Percentiles rank a stretch among this genome's conserved stretches.
These are phyloP conservation scores for Oryza rufipogon DNA, from an alignment of 176 grass and related monocot genomes.

Conservation along the genomic window DNA sequence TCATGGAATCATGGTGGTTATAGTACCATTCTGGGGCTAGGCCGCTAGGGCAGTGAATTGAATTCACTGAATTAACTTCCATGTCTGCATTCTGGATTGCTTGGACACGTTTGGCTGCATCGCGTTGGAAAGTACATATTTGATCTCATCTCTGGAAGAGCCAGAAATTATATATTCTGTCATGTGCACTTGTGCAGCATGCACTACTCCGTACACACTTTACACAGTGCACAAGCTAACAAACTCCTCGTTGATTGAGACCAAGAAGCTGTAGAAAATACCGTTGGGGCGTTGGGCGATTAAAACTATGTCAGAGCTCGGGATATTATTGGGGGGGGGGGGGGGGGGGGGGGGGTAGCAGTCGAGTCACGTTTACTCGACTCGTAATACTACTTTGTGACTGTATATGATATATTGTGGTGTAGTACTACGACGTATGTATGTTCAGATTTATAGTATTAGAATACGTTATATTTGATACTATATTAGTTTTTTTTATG, in stretches of 20 bases:
- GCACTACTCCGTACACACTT: background rate
- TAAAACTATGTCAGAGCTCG: background rate
- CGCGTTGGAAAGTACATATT: background rate
- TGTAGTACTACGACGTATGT: too few relatives aligned
- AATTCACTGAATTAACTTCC: conserved; percentile 7
- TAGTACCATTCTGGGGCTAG: background rate
- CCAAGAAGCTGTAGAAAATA: background rate
- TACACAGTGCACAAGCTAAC: conserved; percentile 34
- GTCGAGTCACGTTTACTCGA: background rate
- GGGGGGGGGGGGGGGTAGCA: background rate
- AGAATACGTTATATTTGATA: too few relatives aligned
- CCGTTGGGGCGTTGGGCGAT: background rate
- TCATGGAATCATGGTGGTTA: background rate
- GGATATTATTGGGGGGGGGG: background rate
- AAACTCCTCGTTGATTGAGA: conserved; percentile 14
- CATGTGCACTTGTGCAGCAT: background rate
- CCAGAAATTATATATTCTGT: background rate
- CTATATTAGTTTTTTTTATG: too few relatives aligned
- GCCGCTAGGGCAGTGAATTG: background rate
- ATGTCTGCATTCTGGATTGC: background rate
- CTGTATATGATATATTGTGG: too few relatives aligned
- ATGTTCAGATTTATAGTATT: too few relatives aligned
- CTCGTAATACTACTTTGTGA: background rate
- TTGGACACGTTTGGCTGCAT: conserved; percentile 1
- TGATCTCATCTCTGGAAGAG: background rate